A percentile compares a stretch with the other conserved stretches of the same genome.
These are phyloP conservation scores for Globisporangium lucens DNA, from an alignment of 352 stramenopile species.

Conservation along the genomic window DNA sequence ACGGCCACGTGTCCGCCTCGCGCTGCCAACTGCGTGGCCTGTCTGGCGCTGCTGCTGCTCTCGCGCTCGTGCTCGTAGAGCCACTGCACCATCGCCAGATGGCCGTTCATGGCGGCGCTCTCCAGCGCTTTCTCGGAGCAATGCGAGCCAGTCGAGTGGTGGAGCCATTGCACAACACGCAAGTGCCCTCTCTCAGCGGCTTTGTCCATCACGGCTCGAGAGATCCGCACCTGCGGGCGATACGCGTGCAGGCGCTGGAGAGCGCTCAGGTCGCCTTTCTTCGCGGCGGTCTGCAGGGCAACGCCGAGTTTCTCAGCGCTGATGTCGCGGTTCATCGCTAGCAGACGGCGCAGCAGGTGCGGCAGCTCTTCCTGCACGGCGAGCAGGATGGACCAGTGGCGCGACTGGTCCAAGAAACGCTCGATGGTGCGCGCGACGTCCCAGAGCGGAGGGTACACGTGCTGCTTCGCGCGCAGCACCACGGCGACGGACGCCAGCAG, in stretches of 20 bases:
- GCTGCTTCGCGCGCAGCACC: constrained; percentile 11
- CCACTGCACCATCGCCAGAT: constrained; percentile 8
- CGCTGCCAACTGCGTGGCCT: constrained; percentile 10
- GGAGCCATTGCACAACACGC: constrained; percentile 2
- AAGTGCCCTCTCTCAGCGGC: constrained; percentile 2
- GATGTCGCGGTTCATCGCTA: not conserved
- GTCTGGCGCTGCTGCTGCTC: not conserved
- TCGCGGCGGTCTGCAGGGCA: constrained; percentile 7
- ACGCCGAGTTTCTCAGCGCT: constrained; percentile 9
- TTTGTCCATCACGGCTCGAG: constrained; percentile 3
- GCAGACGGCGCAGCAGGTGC: constrained; percentile 12
- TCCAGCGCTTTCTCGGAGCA: constrained; percentile 12
- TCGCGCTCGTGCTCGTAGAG: constrained; percentile 5
- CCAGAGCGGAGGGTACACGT: constrained; percentile 7
- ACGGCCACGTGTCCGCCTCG: constrained; percentile 11
- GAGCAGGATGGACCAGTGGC: constrained; percentile 15
- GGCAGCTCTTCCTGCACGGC: constrained; percentile 4
- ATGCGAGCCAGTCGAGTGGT: not conserved
- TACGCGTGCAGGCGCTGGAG: constrained; percentile 13
- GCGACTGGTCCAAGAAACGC: constrained; percentile 11
- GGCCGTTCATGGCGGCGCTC: constrained; percentile 1
- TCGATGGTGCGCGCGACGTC: constrained; percentile 5
- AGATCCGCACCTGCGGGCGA: not conserved
- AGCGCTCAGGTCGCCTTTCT: constrained; percentile 5
- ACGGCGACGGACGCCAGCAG: not conserved